Conservation (phyloP, 331 rosid genomes). For the Quercus tomentella region DNA sequence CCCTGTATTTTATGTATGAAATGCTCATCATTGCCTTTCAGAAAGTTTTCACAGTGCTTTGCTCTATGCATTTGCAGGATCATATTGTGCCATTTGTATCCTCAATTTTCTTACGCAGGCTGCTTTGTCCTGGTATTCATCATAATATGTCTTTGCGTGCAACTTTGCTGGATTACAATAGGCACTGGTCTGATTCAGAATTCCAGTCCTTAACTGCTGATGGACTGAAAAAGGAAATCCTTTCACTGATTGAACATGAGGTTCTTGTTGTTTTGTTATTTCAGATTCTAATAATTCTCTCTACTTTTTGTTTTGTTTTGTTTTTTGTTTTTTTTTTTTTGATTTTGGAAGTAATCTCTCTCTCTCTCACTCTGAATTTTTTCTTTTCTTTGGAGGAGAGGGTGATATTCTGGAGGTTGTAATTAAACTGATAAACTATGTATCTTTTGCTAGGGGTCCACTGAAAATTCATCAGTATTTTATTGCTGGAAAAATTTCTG, state of each 20-base stretch:
- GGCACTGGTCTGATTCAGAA: slow-evolving; percentile 80
- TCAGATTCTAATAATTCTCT: background rate
- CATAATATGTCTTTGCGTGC: slow-evolving; percentile 68
- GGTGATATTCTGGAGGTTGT: background rate
- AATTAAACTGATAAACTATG: slow-evolving; percentile 16
- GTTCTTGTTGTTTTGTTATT: slow-evolving; percentile 32
- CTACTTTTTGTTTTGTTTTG: background rate
- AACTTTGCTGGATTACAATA: slow-evolving; percentile 69
- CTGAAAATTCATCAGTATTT: slow-evolving; percentile 53
- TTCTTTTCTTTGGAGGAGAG: background rate
- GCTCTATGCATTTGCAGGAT: slow-evolving; percentile 50
- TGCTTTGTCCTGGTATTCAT: slow-evolving; percentile 85
- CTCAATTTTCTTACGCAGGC: slow-evolving; percentile 72
- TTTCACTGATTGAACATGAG: slow-evolving; percentile 86
- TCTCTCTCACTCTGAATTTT: slow-evolving; percentile 13
- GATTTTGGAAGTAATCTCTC: background rate
- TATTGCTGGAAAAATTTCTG: slow-evolving; percentile 77
- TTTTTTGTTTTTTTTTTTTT: background rate
- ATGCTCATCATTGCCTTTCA: slow-evolving; percentile 7
- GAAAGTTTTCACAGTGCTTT: slow-evolving; percentile 26
- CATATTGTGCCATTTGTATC: slow-evolving; percentile 63
- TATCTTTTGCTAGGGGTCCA: slow-evolving; percentile 49
- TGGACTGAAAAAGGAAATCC: slow-evolving; percentile 81
- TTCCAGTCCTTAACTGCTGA: slow-evolving; percentile 71
- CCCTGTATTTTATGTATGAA: background rate